Evolutionary conservation across 1,284 basidiomycete genomes (phyloP).

Genomic region (Fomitopsis betulina): DNA sequence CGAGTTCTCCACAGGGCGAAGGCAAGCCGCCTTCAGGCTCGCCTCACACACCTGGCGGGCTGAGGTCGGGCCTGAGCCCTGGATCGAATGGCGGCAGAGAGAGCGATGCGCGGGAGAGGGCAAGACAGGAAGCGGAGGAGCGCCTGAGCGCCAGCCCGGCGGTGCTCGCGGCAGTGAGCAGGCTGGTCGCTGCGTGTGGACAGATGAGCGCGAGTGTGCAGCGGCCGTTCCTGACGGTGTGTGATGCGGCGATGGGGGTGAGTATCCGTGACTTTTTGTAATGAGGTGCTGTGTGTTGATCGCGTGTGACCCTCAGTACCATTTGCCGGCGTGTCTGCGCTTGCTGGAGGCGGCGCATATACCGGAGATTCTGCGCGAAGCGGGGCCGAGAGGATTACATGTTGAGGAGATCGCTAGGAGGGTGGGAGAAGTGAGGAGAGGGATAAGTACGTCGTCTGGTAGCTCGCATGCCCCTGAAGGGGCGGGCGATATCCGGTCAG

Average conservation of each 20-base stretch:
- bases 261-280: constrained; percentile 20
- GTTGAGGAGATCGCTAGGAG: constrained; percentile 45
- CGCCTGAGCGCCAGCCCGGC: constrained; percentile 38
- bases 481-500: neutral
- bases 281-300: neutral
- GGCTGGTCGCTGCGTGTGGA: constrained; percentile 62
- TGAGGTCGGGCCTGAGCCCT: neutral
- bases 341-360: constrained; percentile 63
- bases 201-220: constrained; percentile 61
- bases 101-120: neutral
- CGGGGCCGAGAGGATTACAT: constrained; percentile 52
- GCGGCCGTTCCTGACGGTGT: constrained; percentile 59
- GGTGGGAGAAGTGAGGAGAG: constrained; percentile 7
- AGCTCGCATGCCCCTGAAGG: neutral
- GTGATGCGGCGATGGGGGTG: constrained; percentile 64
- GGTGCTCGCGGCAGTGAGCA: constrained; percentile 53
- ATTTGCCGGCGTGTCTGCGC: constrained; percentile 64
- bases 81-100: neutral
- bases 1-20: neutral
- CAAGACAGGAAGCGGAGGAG: constrained; percentile 3
- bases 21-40: neutral
- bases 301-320: constrained; percentile 41
- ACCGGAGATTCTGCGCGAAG: constrained; percentile 60
- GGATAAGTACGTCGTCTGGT: neutral
- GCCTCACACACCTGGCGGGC: neutral